Percentiles rank a stretch among this genome's conserved stretches.
Evolutionary conservation across 2,329 filamentous ascomycete species (phyloP).

Genomic region (Xylariomycetidae sp.): DNA sequence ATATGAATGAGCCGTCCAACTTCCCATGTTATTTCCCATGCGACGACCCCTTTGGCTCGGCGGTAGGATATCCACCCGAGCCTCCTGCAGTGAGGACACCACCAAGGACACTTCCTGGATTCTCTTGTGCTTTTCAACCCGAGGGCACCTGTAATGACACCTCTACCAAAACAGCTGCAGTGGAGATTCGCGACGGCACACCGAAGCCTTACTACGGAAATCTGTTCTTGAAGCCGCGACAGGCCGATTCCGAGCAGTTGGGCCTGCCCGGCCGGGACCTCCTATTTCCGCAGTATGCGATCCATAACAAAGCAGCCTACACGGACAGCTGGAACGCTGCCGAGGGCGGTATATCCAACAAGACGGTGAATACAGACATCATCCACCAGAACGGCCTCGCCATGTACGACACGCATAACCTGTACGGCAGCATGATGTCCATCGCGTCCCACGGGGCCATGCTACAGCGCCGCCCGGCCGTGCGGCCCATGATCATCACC

Average conservation of each 20-base stretch:
- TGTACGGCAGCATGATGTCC: conserved; percentile 76
- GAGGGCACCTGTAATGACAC: conserved; percentile 34
- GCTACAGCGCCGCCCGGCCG: conserved; percentile 56
- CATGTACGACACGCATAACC: conserved; percentile 73
- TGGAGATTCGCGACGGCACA: conserved; percentile 21
- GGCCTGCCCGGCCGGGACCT: conserved; percentile 61
- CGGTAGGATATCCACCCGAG: conserved; percentile 49
- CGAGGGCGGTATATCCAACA: conserved; percentile 45
- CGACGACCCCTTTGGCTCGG: conserved; percentile 36
- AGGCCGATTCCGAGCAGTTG: conserved; percentile 35
- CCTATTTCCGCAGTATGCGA: conserved; percentile 60
- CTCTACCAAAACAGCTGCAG: conserved; percentile 15
- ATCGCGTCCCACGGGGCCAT: conserved; percentile 60
- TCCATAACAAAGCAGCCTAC: conserved; percentile 56
- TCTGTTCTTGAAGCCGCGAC: conserved; percentile 13
- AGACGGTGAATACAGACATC: conserved; percentile 63
- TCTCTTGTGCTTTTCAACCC: conserved; percentile 64
- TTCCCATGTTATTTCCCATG: conserved; percentile 40
- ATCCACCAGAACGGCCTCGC: conserved; percentile 62
- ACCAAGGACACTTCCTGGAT: conserved; percentile 64
- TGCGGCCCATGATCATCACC: conserved; percentile 68
- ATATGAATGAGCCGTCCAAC: neutral
- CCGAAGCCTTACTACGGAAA: conserved; percentile 21
- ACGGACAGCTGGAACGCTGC: conserved; percentile 35
- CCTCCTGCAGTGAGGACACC: conserved; percentile 59